Evolutionary conservation across 2,329 filamentous ascomycete genomes (phyloP), one percentile per base, ranked within the genome.

Genomic region (Cercospora berteroae): DNA sequence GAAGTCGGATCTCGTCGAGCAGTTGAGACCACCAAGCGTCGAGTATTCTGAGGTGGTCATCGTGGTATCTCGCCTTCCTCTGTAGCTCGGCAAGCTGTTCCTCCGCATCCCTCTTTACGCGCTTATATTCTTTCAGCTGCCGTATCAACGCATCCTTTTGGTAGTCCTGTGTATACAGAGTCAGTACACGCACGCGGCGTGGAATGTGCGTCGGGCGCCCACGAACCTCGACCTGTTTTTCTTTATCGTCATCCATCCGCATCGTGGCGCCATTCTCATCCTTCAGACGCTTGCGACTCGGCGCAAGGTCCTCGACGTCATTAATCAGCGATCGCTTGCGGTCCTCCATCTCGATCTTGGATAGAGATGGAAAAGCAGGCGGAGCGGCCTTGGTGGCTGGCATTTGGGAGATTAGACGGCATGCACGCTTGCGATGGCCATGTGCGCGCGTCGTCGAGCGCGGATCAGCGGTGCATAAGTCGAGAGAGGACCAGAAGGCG

Each of bases 71-170:
- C 31, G 91, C 88, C 76, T 88, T 87, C 78, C 93, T 93, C 71
- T 91, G 87, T 70, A 96, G 83, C 72, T 96, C 91, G 77, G 90
- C 90, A 69, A 97, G 83, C 76, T 92, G 91, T 67, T 88, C 84
- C 82, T 98, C 94, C 70, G 96, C 83, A 48, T 90, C 91, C 66
- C 86, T 85, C 78, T 93, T 94, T 78, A 96, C 93, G 74, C 95
- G 89, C 81, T 96, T 97, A 81, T 96, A 97, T 81, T 98, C 95
- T 78, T 93, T 92, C 93, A 99, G 97, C 82, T 97, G 94, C 67
- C 96, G 92, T 76, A 92, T 90, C 78, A 99, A 97, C 71, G 95
- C 95, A 83, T 97, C 95, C 82, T 98, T 99, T 81, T 94, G 91
- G 76, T 91, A 95, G 78, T 90, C 88, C 93, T 96, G 80, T 74